phyloP scores from a whole-genome alignment of 257 asterid genomes.

The Paraleonurus japonicus region DNA sequence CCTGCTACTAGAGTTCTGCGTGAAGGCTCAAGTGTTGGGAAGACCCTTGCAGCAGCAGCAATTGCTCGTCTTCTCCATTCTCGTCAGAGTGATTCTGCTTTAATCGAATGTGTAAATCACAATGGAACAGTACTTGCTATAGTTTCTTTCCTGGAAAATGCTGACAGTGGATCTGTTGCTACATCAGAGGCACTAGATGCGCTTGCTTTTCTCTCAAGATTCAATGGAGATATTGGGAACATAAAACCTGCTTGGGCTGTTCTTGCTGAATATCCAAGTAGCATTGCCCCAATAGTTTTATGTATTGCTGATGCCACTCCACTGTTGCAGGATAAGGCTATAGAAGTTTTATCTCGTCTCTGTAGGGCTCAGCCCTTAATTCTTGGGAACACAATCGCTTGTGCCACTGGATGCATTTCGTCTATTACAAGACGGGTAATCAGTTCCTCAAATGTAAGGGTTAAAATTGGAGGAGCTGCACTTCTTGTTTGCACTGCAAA shows the following conservation, averaged over 20 bases:
- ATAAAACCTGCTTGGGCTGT: slow-evolving; percentile 82
- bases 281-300: slow-evolving; percentile 76
- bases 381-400: slow-evolving; percentile 67
- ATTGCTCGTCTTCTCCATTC: slow-evolving; percentile 83
- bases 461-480: slow-evolving; percentile 92
- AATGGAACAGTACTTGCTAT: slow-evolving; percentile 88
- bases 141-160: slow-evolving; percentile 78
- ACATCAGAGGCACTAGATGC: slow-evolving; percentile 85
- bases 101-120: slow-evolving; percentile 72
- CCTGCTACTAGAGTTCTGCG: slow-evolving; percentile 86
- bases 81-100: slow-evolving; percentile 61
- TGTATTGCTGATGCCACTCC: slow-evolving; percentile 81
- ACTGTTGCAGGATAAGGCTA: slow-evolving; percentile 80
- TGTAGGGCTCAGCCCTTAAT: slow-evolving; percentile 66
- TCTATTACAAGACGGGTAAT: slow-evolving; percentile 74
- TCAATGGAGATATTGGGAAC: slow-evolving; percentile 52
- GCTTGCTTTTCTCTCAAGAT: slow-evolving; percentile 76
- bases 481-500: slow-evolving; percentile 82
- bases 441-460: slow-evolving; percentile 51
- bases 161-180: slow-evolving; percentile 62
- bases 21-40: slow-evolving; percentile 76
- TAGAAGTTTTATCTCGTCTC: slow-evolving; percentile 75
- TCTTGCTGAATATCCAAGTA: slow-evolving; percentile 82
- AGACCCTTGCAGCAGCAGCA: slow-evolving; percentile 86
- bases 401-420: slow-evolving; percentile 72